Conservation (phyloP, 2,329 filamentous ascomycete genomes). For the Monilinia polystroma region DNA sequence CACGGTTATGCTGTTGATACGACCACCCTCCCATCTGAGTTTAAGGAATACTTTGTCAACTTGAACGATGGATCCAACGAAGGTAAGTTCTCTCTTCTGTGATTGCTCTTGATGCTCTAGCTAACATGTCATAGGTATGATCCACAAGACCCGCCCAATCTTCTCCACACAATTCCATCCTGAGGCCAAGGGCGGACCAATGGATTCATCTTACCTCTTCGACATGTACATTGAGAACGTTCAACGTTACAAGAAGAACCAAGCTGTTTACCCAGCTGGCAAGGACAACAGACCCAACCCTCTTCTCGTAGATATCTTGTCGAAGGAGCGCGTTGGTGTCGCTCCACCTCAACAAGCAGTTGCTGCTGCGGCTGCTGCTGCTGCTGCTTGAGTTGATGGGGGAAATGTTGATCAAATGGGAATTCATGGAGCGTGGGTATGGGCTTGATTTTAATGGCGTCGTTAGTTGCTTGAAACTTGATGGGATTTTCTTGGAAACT, state of each 20-base stretch:
- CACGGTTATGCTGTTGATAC: constrained; percentile 96
- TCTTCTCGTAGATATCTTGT: constrained; percentile 84
- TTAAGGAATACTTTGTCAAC: constrained; percentile 98
- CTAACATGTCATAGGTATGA: constrained; percentile 59
- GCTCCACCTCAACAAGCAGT: constrained; percentile 35
- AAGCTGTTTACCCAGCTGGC: constrained; percentile 65
- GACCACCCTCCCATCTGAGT: constrained; percentile 76
- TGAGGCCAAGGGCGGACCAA: constrained; percentile 93
- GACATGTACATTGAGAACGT: constrained; percentile 95
- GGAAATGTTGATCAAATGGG: neutral
- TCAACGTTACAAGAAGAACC: constrained; percentile 80
- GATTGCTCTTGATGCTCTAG: neutral
- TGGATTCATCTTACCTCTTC: constrained; percentile 94
- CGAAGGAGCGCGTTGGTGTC: constrained; percentile 93
- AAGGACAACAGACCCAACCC: constrained; percentile 86
- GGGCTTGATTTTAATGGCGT: constrained; percentile 3
- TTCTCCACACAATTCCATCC: constrained; percentile 99
- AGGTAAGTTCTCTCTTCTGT: constrained; percentile 48
- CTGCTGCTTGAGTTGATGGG: constrained; percentile 26
- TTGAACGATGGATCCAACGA: constrained; percentile 97
- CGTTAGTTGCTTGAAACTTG: neutral
- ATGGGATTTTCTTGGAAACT: neutral
- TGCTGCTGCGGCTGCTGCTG: constrained; percentile 28
- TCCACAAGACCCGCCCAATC: constrained; percentile 93
- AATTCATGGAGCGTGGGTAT: constrained; percentile 8